Evolutionary conservation across 2,329 filamentous ascomycete species (phyloP), one percentile per base, ranked within the genome.

Genomic region (Neophaeococcomyces aloes): DNA sequence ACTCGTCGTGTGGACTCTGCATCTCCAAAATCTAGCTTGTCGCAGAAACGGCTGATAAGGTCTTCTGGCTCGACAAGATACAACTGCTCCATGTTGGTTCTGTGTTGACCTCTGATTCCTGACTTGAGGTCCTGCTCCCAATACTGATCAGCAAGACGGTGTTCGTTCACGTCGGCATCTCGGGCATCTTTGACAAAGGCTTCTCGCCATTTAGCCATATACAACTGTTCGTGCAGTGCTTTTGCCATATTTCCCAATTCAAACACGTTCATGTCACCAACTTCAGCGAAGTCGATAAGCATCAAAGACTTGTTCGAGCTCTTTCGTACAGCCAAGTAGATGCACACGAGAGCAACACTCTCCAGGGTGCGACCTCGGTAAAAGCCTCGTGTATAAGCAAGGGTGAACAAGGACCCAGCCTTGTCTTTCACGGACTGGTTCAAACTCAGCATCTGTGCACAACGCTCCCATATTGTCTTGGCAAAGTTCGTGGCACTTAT

Each of bases 261-360:
- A 65, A 94, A 98, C 18, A 98, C 89, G 54, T 95, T 94, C 59
- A 91, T 78, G 67, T 48, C 46, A 29, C 30, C 19, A 19, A 30
- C 11, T 29, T 98, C 91, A 10, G 91, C 86, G 59, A 98, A 79
- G 60, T 98, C 91, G 61, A 98, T 96, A 33, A 98, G 74, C 82
- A 98, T 88, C 53, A 91, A 74, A 18, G 46, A 44, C 30, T 48
- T 46, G 38, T 50, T 46, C 15, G 45, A 48, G 15, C 44, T 48
- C 25, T 50, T 44, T 48, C 91, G 79, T 58, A 86, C 94, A 11
- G 86, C 86, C 44, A 86, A 82, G 55, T 96, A 98, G 23, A 98
- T 72, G 59, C 85, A 89, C 21, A 93, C 84, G n/a, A 86, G 86
- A 21, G 85, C 83, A 7, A 96, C 88, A 42, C 83, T 86, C 49